These are phyloP conservation scores for Microbotryum silenes-acaulis DNA, from an alignment of 1,284 basidiomycete species.

Conservation along the genomic window DNA sequence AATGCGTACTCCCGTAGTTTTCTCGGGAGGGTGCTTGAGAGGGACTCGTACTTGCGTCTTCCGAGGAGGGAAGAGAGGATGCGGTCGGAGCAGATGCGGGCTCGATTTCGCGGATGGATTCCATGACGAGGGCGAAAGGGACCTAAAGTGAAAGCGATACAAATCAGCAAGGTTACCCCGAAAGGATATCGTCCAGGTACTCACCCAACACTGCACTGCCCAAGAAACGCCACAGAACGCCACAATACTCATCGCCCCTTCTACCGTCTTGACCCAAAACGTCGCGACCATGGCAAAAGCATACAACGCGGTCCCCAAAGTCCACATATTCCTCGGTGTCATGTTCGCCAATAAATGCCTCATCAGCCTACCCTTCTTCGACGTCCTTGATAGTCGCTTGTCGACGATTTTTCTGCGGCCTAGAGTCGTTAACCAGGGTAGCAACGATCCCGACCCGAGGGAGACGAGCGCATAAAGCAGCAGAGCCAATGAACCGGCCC, in stretches of 20 bases:
- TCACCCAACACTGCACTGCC: conserved; percentile 78
- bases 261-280: conserved; percentile 68
- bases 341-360: conserved; percentile 44
- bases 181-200: neutral
- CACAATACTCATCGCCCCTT: conserved; percentile 67
- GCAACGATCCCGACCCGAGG: conserved; percentile 58
- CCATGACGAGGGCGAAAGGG: conserved; percentile 37
- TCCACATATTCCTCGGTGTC: conserved; percentile 86
- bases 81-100: neutral
- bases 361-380: conserved; percentile 30
- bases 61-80: neutral
- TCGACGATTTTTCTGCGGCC: conserved; percentile 7
- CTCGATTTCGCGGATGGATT: conserved; percentile 31
- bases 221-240: conserved; percentile 81
- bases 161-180: neutral
- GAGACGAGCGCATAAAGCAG: conserved; percentile 67
- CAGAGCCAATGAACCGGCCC: conserved; percentile 73
- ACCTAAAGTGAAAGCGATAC: conserved; percentile 12
- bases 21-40: too few species aligned
- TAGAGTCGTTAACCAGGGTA: conserved; percentile 63
- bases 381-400: conserved; percentile 19
- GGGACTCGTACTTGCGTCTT: neutral
- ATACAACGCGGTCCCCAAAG: conserved; percentile 63
- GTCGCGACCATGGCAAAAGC: conserved; percentile 67
- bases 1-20: too few species aligned